Evolutionary conservation across 768 basidiomycete species (phyloP), one percentile per base, ranked within the genome.

Genomic region (Zangia roseola): DNA sequence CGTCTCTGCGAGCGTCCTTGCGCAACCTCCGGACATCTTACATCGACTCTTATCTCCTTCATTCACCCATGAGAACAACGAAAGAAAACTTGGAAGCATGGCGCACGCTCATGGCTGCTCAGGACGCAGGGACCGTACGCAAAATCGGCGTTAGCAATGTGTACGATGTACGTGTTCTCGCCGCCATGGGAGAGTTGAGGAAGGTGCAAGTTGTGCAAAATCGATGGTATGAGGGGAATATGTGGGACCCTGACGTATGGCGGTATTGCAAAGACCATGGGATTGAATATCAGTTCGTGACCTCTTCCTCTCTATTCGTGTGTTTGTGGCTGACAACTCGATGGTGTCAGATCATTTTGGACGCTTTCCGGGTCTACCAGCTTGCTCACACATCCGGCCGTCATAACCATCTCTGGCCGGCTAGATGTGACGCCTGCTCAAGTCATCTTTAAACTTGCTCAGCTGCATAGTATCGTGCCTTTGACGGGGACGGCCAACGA

Each of bases 151-250:
- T 94, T 40, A 88, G 87, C 70, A 92, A 92, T 61, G 74, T 81
- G 5, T 90, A 92, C 57, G 84, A 89, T 50, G 74, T 82, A 2
- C 59, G 60, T 4, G 50, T 81, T 12, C 75, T 94, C 13, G 65
- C 71, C 24, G 74, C 75, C 14, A 65, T 91, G 37, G 74, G 74
- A 31, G 69, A 74, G 16, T 71, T 77, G 55, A 71, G 82, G 45
- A 75, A 79, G 50, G 79, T 88, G 5, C 78, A 88, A 48, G 79
- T 91, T 25, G 87, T 93, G 14, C 91, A 91, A 64, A 89, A 91
- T 64, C 72, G 91, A 41, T 94, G 91, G 90, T 86, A 83, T 57
- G 83, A 90, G 62, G 83, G 81, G 6, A 93, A 91, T 50, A 73
- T 68, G 5, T 93, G 88, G 86, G 88, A 91, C 60, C 70, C 69